Conservation (phyloP, 805 yeast species). For the Ogataea trehaloabstinens region DNA sequence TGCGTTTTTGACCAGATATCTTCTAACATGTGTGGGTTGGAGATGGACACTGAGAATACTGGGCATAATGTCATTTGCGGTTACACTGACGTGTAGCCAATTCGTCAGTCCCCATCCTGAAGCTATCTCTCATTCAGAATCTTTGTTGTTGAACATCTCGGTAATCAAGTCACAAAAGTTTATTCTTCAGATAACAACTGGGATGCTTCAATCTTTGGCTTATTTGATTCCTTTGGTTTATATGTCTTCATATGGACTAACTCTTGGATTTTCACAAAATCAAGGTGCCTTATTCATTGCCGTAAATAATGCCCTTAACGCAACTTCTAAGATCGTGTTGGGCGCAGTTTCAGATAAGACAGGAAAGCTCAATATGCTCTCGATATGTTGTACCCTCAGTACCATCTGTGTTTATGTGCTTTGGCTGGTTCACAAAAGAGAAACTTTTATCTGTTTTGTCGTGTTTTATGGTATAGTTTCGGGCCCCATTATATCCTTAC, state of each 20-base stretch:
- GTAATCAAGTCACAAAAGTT: conserved; percentile 2
- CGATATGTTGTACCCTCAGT: conserved; percentile 36
- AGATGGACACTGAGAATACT: conserved; percentile 33
- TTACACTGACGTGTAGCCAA: conserved; percentile 7
- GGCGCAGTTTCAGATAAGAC: conserved; percentile 39
- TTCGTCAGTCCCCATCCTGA: conserved; percentile 3
- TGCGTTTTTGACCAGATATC: conserved; percentile 29
- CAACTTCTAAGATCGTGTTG: conserved; percentile 30
- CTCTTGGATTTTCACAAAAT: conserved; percentile 29
- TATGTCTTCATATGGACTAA: conserved; percentile 35
- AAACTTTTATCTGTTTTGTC: conserved; percentile 31
- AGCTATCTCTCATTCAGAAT: background rate
- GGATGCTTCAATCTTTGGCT: conserved; percentile 35
- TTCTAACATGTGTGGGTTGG: conserved; percentile 33
- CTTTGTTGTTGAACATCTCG: conserved; percentile 3
- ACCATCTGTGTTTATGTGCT: conserved; percentile 33
- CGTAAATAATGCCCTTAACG: conserved; percentile 35
- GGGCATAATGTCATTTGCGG: conserved; percentile 28
- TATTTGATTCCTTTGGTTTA: conserved; percentile 34
- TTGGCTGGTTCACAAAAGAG: conserved; percentile 33
- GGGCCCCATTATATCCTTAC: conserved; percentile 34
- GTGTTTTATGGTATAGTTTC: conserved; percentile 35
- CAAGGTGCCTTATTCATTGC: conserved; percentile 37
- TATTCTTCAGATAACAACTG: conserved; percentile 7
- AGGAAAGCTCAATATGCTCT: conserved; percentile 42